Evolutionary conservation across 176 grass and related monocot species (phyloP), one percentile per base, ranked within the genome.

Genomic region (Calamus simplicifolius): DNA sequence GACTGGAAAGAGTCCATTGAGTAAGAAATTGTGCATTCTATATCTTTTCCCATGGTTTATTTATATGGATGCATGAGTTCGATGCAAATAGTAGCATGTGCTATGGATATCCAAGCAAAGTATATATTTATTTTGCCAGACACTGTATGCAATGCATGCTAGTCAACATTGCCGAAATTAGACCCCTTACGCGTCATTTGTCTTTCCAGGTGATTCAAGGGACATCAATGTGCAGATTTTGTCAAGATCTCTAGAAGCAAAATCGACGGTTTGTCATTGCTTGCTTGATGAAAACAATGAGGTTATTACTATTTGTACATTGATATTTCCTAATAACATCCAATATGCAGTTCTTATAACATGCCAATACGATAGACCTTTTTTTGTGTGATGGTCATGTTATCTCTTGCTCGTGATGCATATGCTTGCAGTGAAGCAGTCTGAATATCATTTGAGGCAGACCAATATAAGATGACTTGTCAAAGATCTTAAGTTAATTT

Each of bases 211-310:
- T 67, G 59, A 69, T 79, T 75, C 66, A 80, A 82, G 60, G 29
- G 71, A 73, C 56, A 55, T 87, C 55, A 82, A 61, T 52, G 84
- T 88, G 74, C 78, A 77, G 64, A 91, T 97, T 75, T 66, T 91
- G 62, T 85, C 92, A 75, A 88, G 81, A 59, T 70, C 71, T 48
- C 82, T 90, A 83, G 92, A 97, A 73, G 92, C 83, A 73, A 89
- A 86, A 61, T 75, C 88, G 68, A 75, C 62, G 54, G 78, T 97
- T 63, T 97, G 92, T 58, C 58, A 31, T 60, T 97, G 92, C 72
- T 70, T 88, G 30, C 31, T 97, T 77, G 69, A 67, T 66, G 87
- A 87, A 75, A 73, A 29, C 51, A 57, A 16, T 56, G 29, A 71
- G 63, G 54, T 76, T 68, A 8, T 7, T 43, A 43, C 35, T 10